Base-by-base conservation (phyloP, 495 filamentous ascomycete species). In the Hypoxylon subgilvum region DNA sequence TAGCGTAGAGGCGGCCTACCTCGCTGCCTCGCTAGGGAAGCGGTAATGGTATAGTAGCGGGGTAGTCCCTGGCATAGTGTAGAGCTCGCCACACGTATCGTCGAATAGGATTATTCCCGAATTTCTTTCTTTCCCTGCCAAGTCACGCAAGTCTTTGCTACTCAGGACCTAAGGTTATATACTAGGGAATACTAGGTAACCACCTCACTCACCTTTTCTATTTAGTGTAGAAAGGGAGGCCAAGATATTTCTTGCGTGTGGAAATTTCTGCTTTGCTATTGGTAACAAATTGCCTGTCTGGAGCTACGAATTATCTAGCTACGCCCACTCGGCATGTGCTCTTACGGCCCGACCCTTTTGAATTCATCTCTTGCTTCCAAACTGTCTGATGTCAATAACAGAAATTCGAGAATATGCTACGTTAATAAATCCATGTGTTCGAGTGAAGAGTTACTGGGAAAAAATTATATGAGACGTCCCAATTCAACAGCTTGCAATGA, bases 271-370 rank as follows among this genome's bases (percentile, higher is more conserved):
- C 52, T 59, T 41, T 47, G 52, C 47, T 36, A 41, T 56, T 50
- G 31, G n/a, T 43, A 30, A 42, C 19, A 45, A 44, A 50, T 30
- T 55, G 7, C 31, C 13, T 12, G 7, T 35, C 4, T 13, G 14
- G 43, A 38, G 14, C 27, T 30, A 34, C 12, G 12, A 12, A 12
- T 3, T 12, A 35, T 13, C 31, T 14, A 38, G 13, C 34, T 13
- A 4, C 3, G 52, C 28, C 40, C 32, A 43, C 51, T 51, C 47
- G 12, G 34, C 25, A 47, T 56, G n/a, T n/a, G 40, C 52, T 52
- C 35, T 35, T 16, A 52, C 58, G 58, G 58, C 25, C 58, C 58
- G 45, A 25, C 38, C 58, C 58, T 54, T 36, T 34, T 42, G n/a
- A 32, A 6, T 60, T 48, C 0, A 18, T 59, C 31, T 48, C 0